Base-by-base conservation (phyloP, 176 grass and related monocot species). In the Bolboschoenus planiculmis region DNA sequence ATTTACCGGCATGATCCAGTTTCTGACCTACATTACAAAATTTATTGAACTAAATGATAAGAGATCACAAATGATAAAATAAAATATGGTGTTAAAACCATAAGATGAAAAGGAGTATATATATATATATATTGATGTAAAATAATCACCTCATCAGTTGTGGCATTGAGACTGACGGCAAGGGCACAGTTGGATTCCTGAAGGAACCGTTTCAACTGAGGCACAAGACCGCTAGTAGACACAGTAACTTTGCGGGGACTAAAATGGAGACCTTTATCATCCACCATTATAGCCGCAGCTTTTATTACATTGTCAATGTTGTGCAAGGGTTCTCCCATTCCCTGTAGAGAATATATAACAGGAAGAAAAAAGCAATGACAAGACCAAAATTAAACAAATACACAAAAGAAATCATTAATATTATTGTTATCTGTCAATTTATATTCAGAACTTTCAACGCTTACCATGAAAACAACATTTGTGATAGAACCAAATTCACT, bases 391-490 rank as follows among this genome's bases (percentile, higher is more conserved):
- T 8, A 61, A 59, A 82, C 61, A 26, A 42, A 82, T 36, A 86
- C 61, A 88, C 39, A 21, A 4, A 78, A 36, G 14, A 46, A 81
- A 33, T 53, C 72, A 85, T 56, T 66, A 11, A 29, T 31, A 44
- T 86, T 73, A 23, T 24, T 11, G 1, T 27, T 27, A 29, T 15
- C 0, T 47, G 9, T 47, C 10, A 51, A 72, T 11, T 80, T 83
- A 88, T 10, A 68, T 71, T 44, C 26, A 86, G 67, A 50, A 16
- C 70, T 48, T 16, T 81, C 18, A 42, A 81, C 74, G 66, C 84
- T 93, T 94, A 94, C 96, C 96, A 98, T 98, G 85, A 98, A 98
- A 84, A 95, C 92, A 66, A 93, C 92, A 90, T 98, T 98, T 84
- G 86, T 87, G 55, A 98, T 90, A 46, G 96, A 82, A 84, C 92